phyloP scores from a whole-genome alignment of 306 rosid species.

The Datisca glomerata region DNA sequence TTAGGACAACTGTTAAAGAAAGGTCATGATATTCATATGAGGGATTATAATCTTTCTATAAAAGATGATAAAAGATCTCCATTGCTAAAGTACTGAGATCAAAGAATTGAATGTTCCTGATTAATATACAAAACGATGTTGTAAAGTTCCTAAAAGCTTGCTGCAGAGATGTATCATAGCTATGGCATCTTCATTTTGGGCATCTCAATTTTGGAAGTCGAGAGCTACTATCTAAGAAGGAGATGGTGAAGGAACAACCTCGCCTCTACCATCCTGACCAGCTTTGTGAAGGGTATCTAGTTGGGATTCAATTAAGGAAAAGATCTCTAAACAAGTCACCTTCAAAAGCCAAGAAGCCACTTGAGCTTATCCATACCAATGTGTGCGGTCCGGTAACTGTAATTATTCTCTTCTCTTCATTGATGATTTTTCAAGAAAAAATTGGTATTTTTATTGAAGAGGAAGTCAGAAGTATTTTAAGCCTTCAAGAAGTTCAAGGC shows the following conservation, averaged over 20 bases:
- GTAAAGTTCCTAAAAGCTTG: neutral
- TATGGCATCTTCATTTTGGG: neutral
- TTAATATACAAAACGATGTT: neutral
- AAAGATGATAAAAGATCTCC: neutral
- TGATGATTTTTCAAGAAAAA: neutral
- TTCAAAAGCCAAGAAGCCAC: neutral
- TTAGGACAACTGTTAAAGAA: neutral
- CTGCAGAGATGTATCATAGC: neutral
- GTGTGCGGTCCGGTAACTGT: neutral
- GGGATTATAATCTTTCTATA: neutral
- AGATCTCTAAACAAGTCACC: neutral
- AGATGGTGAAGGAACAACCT: neutral
- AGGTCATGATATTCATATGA: too few species aligned
- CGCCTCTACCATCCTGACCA: neutral
- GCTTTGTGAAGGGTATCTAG: neutral
- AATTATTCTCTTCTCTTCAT: neutral
- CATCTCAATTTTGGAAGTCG: constrained; percentile 1
- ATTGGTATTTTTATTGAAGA: neutral
- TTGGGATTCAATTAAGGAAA: neutral
- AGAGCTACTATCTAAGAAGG: neutral
- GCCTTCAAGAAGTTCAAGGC: neutral
- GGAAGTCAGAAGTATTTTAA: neutral
- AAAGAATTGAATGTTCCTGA: neutral
- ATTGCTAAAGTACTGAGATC: neutral
- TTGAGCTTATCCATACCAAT: neutral